Base-by-base conservation (phyloP, 2,329 filamentous ascomycete species). In the Colletotrichum spinosum region DNA sequence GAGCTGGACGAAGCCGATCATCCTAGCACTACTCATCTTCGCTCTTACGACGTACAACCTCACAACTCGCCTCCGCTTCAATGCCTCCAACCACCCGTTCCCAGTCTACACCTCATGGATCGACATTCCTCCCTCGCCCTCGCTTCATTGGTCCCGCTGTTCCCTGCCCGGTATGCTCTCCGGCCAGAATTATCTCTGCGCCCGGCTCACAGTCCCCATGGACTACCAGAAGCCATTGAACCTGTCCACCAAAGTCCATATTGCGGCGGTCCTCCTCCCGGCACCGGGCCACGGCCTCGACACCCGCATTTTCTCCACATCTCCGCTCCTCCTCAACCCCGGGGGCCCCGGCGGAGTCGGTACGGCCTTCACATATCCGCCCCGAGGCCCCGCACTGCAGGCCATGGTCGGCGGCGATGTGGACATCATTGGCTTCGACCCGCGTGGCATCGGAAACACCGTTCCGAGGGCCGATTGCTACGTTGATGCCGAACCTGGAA, bases 351-450 rank as follows among this genome's bases (percentile, higher is more conserved):
- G 82, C 15, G 81, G 80, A 1, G 76, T 77, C 25, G 82, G 81
- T 5, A 75, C 76, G 0, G 2, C 51, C 0, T 70, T 80, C 15
- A 70, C 72, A 5, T 59, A 77, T 0, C 59, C 63, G 2, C 13
- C 7, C 8, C 37, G 63, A 8, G 81, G 75, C 15, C 15, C 41
- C 2, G 44, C 56, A 6, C 59, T 83, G 2, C 81, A 81, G 42
- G 55, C 67, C 2, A 68, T 79, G 17, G 70, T 82, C 13, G 81
- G 81, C 41, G 55, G 64, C 1, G 76, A 81, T 45, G 76, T 78
- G 67, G 80, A 83, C 64, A 70, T 84, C 17, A 76, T 85, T 52
- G 79, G 81, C 2, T 84, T 84, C 56, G 83, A 84, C 68, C 83
- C 83, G 1, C 77, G 83, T 15, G 82, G 82, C 54, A 73, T 80